Base-by-base conservation (phyloP, 768 basidiomycete species). In the Boletus rubescentipes region DNA sequence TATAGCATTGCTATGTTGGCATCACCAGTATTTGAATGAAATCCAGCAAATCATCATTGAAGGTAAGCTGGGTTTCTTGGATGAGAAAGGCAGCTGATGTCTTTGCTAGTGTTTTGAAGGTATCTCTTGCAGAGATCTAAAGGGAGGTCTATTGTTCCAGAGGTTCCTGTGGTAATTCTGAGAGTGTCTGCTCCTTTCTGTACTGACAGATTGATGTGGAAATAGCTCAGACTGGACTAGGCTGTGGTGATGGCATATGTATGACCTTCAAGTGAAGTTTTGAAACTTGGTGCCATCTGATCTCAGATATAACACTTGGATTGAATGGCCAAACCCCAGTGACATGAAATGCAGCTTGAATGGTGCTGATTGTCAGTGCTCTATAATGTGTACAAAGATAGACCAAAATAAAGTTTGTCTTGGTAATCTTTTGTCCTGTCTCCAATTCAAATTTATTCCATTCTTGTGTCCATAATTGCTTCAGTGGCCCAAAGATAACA, bases 401-500 rank as follows among this genome's bases (percentile, higher is more conserved):
- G 9, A 45, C 20, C 5, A 4, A 20, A 14, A 45, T 14, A 14
- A 45, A 45, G 31, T 45, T 45, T 8, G 29, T 30, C 8, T 43
- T 43, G 16, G 18, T 30, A 15, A 43, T 30, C 5, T 30, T 43
- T 9, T n/a, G 29, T 18, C 42, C 12, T 9, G 29, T 43, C 2
- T 29, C 29, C 26, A 26, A 26, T 11, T 57, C 34, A 12, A 37
- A 55, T 15, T 48, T 26, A 49, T 56, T 32, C 1, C 21, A 48
- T 40, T 67, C 65, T 20, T 67, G 43, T 1, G 45, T 59, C 63
- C 63, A 71, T 6, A 2, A n/a, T 32, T 29, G 16, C 55, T 79
- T 78, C 7, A 78, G 49, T 4, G 59, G 42, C 3, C 42, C 46
- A 34, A 75, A 76, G 21, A 69, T 62, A 2, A 72, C 73, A 41